A percentile compares a stretch with the other conserved stretches of the same genome.
Conservation (phyloP, 345 rosid species). For the Sonneratia alba region DNA sequence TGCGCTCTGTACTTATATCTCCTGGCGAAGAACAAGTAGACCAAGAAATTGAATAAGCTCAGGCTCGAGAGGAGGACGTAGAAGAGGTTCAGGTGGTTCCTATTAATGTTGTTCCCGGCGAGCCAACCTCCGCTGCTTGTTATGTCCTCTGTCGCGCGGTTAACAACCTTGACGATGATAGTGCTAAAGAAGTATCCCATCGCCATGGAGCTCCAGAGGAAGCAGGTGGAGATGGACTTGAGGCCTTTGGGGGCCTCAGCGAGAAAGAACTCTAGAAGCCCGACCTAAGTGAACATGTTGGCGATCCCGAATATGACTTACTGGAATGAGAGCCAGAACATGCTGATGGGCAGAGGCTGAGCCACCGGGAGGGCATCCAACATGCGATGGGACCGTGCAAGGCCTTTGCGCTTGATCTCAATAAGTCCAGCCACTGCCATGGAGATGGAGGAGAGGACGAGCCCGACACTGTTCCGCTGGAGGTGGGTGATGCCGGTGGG, state of each 20-base stretch:
- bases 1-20: conserved; percentile 37
- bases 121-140: conserved; percentile 47
- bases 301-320: conserved; percentile 49
- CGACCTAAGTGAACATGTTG: conserved; percentile 43
- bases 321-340: conserved; percentile 50
- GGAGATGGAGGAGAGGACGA: conserved; percentile 31
- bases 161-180: conserved; percentile 34
- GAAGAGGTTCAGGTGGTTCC: conserved; percentile 48
- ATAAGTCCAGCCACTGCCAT: conserved; percentile 39
- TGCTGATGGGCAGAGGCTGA: conserved; percentile 39
- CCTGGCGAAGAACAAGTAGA: conserved; percentile 30
- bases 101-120: conserved; percentile 48
- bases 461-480: conserved; percentile 52
- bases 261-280: conserved; percentile 52
- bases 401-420: conserved; percentile 40
- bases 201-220: conserved; percentile 50
- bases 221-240: conserved; percentile 39
- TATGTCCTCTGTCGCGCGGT: conserved; percentile 19
- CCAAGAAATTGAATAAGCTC: conserved; percentile 39
- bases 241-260: conserved; percentile 43
- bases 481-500: conserved; percentile 44
- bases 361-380: conserved; percentile 30
- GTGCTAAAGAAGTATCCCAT: conserved; percentile 43
- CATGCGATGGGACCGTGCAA: conserved; percentile 38
- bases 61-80: conserved; percentile 34